Conservation (phyloP, 2,329 filamentous ascomycete genomes). For the Claviceps digitariae region DNA sequence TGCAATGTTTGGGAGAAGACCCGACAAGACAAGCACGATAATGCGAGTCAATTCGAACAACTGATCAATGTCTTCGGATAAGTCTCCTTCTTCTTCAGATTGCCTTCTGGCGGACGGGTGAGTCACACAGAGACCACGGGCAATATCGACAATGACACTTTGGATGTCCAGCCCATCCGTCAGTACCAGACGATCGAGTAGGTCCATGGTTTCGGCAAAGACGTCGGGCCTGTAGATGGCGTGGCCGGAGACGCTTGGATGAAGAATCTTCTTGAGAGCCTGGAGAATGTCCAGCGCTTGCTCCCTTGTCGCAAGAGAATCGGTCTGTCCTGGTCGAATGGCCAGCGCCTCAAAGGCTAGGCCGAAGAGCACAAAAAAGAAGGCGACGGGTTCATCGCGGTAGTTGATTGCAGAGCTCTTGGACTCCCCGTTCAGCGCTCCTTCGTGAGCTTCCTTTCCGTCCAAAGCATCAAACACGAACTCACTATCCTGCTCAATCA, state of each 20-base stretch:
- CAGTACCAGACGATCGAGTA: slow-evolving; percentile 80
- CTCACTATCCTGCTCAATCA: slow-evolving; percentile 95
- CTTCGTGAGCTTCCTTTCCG: slow-evolving; percentile 52
- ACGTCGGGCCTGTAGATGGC: slow-evolving; percentile 93
- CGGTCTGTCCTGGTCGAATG: slow-evolving; percentile 46
- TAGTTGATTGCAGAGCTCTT: slow-evolving; percentile 85
- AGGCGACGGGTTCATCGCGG: slow-evolving; percentile 90
- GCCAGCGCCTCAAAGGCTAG: slow-evolving; percentile 93
- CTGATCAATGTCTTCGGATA: slow-evolving; percentile 96
- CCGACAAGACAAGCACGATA: slow-evolving; percentile 83
- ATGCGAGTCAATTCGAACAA: slow-evolving; percentile 93
- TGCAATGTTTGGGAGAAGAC: slow-evolving; percentile 69
- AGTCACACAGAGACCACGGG: slow-evolving; percentile 74
- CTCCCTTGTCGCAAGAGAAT: slow-evolving; percentile 51
- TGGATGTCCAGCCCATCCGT: slow-evolving; percentile 86
- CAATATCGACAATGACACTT: slow-evolving; percentile 85
- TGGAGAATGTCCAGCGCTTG: slow-evolving; percentile 81
- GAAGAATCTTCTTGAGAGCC: slow-evolving; percentile 86
- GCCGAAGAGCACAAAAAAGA: slow-evolving; percentile 97
- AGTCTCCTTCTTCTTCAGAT: slow-evolving; percentile 50
- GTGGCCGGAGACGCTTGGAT: slow-evolving; percentile 87
- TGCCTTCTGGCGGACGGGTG: slow-evolving; percentile 69
- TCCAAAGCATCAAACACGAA: slow-evolving; percentile 96
- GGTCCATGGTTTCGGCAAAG: slow-evolving; percentile 94
- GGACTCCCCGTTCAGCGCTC: slow-evolving; percentile 33